These are phyloP conservation scores for Colletotrichum godetiae DNA, from an alignment of 2,329 filamentous ascomycete genomes.

Conservation along the genomic window DNA sequence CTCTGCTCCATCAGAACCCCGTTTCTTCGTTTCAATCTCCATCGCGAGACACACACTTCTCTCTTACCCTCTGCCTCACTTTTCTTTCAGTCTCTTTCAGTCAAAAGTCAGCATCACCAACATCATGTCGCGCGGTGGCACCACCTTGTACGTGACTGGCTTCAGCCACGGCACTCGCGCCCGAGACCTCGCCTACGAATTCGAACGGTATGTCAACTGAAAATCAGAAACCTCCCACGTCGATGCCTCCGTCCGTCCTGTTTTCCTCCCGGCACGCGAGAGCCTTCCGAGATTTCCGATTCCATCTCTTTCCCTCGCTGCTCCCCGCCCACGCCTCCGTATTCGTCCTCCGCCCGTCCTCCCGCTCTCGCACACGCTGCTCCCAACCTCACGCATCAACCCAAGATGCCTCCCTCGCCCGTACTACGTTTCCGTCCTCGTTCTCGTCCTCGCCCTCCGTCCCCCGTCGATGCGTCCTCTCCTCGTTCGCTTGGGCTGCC, in stretches of 20 bases:
- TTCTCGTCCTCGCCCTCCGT: conserved; percentile 51
- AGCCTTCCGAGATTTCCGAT: conserved; percentile 46
- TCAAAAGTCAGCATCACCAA: conserved; percentile 27
- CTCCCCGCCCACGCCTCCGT: conserved; percentile 49
- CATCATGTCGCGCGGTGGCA: conserved; percentile 90
- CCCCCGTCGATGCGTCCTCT: conserved; percentile 46
- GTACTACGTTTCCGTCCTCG: background rate
- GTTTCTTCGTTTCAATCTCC: conserved; percentile 8
- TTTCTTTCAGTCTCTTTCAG: conserved; percentile 19
- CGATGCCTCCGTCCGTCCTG: conserved; percentile 61
- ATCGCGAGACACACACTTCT: background rate
- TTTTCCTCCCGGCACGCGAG: conserved; percentile 44
- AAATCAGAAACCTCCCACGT: conserved; percentile 50
- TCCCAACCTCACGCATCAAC: conserved; percentile 40
- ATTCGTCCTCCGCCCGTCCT: conserved; percentile 54
- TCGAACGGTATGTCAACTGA: conserved; percentile 96
- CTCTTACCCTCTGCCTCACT: conserved; percentile 2
- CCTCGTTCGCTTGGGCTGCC: conserved; percentile 30
- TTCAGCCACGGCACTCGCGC: conserved; percentile 99
- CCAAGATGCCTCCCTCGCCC: conserved; percentile 44
- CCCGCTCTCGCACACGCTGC: conserved; percentile 46
- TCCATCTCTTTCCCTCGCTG: conserved; percentile 44
- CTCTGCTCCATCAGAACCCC: conserved; percentile 31
- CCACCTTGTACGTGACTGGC: conserved; percentile 97
- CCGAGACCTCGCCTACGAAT: conserved; percentile 99